phyloP scores from a whole-genome alignment of 163 green algal genomes.

The Scenedesmus sp. region DNA sequence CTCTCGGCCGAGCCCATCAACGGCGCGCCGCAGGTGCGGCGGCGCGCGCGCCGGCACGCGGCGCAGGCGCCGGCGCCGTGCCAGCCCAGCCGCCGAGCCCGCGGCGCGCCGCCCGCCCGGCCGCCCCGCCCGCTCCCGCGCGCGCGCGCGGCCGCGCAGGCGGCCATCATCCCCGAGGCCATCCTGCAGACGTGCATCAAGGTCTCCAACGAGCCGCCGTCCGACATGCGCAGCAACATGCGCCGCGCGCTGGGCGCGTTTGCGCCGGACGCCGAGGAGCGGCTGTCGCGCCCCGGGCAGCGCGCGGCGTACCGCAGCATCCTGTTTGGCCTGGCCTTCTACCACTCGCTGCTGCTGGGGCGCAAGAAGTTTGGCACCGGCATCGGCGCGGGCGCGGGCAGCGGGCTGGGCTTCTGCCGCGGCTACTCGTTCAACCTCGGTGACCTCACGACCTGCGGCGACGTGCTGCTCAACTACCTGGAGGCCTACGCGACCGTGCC shows the following conservation, averaged over 20 bases:
- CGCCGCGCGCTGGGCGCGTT: slow-evolving; percentile 81
- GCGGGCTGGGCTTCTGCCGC: slow-evolving; percentile 87
- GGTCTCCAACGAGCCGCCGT: slow-evolving; percentile 87
- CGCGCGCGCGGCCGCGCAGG: slow-evolving; percentile 47
- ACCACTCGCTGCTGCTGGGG: slow-evolving; percentile 88
- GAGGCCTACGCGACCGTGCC: slow-evolving; percentile 79
- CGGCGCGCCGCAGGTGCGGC: slow-evolving; percentile 67
- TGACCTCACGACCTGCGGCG: slow-evolving; percentile 86
- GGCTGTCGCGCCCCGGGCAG: slow-evolving; percentile 69
- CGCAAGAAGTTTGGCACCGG: slow-evolving; percentile 93
- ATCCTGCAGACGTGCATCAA: slow-evolving; percentile 92
- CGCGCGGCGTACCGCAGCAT: slow-evolving; percentile 78
- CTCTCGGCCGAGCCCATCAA: slow-evolving; percentile 91
- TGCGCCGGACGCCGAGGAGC: slow-evolving; percentile 70
- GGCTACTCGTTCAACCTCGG: slow-evolving; percentile 91
- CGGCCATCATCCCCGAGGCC: slow-evolving; percentile 88
- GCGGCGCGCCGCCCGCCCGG: too few relatives aligned
- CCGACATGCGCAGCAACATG: slow-evolving; percentile 93
- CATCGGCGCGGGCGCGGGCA: slow-evolving; percentile 74
- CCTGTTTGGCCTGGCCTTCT: slow-evolving; percentile 92
- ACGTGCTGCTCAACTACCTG: slow-evolving; percentile 89
- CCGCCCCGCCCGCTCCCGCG: background rate
- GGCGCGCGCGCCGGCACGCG: too few relatives aligned
- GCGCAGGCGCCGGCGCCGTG: too few relatives aligned
- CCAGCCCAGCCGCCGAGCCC: too few relatives aligned